Evolutionary conservation across 2,329 filamentous ascomycete species (phyloP).

Genomic region (Ophiostoma angusticollis): DNA sequence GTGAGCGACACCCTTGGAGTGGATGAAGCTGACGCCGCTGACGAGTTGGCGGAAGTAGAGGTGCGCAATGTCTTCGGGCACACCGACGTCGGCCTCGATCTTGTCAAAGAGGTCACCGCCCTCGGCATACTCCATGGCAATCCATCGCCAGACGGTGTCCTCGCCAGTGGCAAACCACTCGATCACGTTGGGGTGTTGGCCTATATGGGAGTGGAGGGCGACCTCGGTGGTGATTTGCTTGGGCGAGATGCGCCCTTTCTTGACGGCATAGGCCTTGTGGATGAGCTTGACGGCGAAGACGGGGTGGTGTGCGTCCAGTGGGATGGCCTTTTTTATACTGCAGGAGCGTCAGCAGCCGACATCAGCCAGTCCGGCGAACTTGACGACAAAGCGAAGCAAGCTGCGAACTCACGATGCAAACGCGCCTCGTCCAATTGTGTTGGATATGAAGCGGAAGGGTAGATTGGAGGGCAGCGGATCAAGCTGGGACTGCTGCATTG

Average conservation of each 20-base stretch:
- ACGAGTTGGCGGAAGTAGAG: constrained; percentile 91
- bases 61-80: constrained; percentile 89
- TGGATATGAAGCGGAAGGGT: constrained; percentile 88
- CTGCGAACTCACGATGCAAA: constrained; percentile 72
- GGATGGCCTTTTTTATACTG: constrained; percentile 88
- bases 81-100: constrained; percentile 92
- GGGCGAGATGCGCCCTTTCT: constrained; percentile 73
- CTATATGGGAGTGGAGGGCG: constrained; percentile 75
- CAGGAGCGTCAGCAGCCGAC: constrained; percentile 10
- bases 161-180: constrained; percentile 82
- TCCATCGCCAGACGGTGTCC: constrained; percentile 83
- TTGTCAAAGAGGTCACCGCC: constrained; percentile 98
- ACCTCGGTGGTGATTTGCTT: constrained; percentile 91
- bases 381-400: neutral
- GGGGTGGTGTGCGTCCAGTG: constrained; percentile 53
- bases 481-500: constrained; percentile 66
- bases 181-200: constrained; percentile 85
- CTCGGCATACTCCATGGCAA: constrained; percentile 93
- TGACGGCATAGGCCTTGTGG: constrained; percentile 88
- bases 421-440: constrained; percentile 90
- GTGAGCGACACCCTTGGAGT: constrained; percentile 89
- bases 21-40: constrained; percentile 84
- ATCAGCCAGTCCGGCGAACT: no score
- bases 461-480: constrained; percentile 74
- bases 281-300: constrained; percentile 98